A percentile compares a stretch with the other conserved stretches of the same genome.
Evolutionary conservation across 495 filamentous ascomycete genomes (phyloP).

Genomic region (Platismatia glauca): DNA sequence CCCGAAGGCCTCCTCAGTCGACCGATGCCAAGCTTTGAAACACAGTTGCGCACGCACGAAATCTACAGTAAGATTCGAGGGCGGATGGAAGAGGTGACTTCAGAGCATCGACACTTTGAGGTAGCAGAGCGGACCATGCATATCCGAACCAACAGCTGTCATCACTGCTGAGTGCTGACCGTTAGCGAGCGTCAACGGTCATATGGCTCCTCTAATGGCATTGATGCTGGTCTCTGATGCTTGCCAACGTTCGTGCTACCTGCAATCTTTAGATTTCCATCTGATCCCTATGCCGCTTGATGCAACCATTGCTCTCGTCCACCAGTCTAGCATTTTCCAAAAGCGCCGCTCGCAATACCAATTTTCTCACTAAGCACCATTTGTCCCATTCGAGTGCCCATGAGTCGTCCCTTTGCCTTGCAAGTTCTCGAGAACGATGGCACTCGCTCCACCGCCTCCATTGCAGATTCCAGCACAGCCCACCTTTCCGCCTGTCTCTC

Average conservation of each 20-base stretch:
- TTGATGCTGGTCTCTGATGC: neutral
- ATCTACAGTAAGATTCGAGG: too few species aligned
- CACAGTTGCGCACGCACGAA: too few species aligned
- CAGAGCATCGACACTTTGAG: too few species aligned
- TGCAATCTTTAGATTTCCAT: too few species aligned
- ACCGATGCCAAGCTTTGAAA: too few species aligned
- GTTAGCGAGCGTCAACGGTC: neutral
- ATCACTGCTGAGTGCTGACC: neutral
- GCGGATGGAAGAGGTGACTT: too few species aligned
- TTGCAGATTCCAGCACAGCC: constrained; percentile 96
- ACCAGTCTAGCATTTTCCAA: neutral
- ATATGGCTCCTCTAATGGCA: neutral
- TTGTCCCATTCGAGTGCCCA: constrained; percentile 10
- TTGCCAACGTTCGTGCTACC: too few species aligned
- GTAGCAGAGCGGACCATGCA: neutral
- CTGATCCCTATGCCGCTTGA: too few species aligned
- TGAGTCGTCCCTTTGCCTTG: constrained; percentile 10
- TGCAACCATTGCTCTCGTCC: neutral
- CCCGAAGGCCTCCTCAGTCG: too few species aligned
- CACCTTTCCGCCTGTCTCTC: constrained; percentile 84
- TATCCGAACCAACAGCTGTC: neutral
- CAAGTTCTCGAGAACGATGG: constrained; percentile 74
- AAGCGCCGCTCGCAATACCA: neutral
- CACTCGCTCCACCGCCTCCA: constrained; percentile 88
- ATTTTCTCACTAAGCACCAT: constrained; percentile 4